Percentiles rank a stretch among this genome's conserved stretches.
Conservation (phyloP, 345 rosid genomes). For the Melastoma malabathricum region DNA sequence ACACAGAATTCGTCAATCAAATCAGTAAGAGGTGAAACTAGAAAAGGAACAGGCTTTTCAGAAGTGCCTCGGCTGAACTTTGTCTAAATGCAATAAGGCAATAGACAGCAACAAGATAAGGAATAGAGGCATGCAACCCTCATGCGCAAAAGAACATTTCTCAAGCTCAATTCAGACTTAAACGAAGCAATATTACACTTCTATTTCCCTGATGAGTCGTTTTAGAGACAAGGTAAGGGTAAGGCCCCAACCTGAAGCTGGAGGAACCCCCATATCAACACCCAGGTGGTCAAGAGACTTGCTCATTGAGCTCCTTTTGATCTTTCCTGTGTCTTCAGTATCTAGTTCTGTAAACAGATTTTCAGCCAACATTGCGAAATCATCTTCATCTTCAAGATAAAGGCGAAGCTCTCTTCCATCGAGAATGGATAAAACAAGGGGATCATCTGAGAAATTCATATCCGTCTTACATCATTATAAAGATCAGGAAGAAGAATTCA, state of each 20-base stretch:
- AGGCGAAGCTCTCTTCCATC: slow-evolving; percentile 55
- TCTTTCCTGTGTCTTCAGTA: slow-evolving; percentile 68
- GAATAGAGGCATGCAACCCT: too few relatives aligned
- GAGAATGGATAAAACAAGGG: slow-evolving; percentile 43
- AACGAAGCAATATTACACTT: not conserved
- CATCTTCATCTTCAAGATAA: slow-evolving; percentile 80
- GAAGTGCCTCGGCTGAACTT: too few relatives aligned
- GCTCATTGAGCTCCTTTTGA: slow-evolving; percentile 39
- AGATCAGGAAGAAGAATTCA: not conserved
- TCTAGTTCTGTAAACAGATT: slow-evolving; percentile 79
- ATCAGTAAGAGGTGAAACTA: too few relatives aligned
- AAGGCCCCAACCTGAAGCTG: slow-evolving; percentile 43
- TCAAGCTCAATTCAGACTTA: too few relatives aligned
- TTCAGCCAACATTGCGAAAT: slow-evolving; percentile 91
- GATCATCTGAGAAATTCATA: slow-evolving; percentile 31
- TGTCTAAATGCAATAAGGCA: too few relatives aligned
- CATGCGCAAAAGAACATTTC: too few relatives aligned
- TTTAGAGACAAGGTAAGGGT: not conserved
- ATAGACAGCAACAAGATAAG: too few relatives aligned
- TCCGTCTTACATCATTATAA: not conserved
- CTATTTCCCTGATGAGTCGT: not conserved
- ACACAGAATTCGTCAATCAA: too few relatives aligned
- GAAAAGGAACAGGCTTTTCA: too few relatives aligned
- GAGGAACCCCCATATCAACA: slow-evolving; percentile 79
- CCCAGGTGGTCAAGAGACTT: slow-evolving; percentile 69